These are phyloP conservation scores for Dendrobium officinale DNA, from an alignment of 106 monocot species.

Conservation along the genomic window DNA sequence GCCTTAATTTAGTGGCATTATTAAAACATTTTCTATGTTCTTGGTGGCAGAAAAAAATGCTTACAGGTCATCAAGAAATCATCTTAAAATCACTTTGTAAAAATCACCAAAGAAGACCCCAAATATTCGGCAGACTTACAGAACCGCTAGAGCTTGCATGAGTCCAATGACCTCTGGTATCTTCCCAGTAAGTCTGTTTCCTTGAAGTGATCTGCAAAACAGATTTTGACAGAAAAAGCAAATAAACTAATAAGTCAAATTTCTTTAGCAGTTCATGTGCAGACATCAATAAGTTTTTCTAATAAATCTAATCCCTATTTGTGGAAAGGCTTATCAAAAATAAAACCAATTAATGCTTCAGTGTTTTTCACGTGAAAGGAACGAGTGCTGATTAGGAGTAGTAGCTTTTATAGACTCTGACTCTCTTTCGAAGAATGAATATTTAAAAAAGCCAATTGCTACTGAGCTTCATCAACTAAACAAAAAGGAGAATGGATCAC, in stretches of 20 bases:
- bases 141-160: constrained; percentile 97
- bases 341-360: not conserved
- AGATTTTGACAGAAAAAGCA: not conserved
- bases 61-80: not conserved
- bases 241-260: not conserved
- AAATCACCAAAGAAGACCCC: not conserved
- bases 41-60: not conserved
- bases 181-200: constrained; percentile 81
- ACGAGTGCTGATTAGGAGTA: not conserved
- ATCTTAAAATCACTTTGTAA: not conserved
- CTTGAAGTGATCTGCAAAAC: constrained; percentile 75
- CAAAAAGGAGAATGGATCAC: not conserved
- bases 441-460: not conserved
- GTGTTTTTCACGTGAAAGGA: constrained; percentile 9
- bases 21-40: not conserved
- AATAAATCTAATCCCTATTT: not conserved
- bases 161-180: constrained; percentile 98
- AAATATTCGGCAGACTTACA: constrained; percentile 36
- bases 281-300: not conserved
- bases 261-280: not conserved
- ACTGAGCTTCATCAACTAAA: not conserved
- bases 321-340: not conserved
- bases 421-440: not conserved
- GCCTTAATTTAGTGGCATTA: not conserved
- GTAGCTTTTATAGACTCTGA: not conserved